These are phyloP conservation scores for Cryptococcus floricola DNA, from an alignment of 1,284 basidiomycete species.

Conservation along the genomic window DNA sequence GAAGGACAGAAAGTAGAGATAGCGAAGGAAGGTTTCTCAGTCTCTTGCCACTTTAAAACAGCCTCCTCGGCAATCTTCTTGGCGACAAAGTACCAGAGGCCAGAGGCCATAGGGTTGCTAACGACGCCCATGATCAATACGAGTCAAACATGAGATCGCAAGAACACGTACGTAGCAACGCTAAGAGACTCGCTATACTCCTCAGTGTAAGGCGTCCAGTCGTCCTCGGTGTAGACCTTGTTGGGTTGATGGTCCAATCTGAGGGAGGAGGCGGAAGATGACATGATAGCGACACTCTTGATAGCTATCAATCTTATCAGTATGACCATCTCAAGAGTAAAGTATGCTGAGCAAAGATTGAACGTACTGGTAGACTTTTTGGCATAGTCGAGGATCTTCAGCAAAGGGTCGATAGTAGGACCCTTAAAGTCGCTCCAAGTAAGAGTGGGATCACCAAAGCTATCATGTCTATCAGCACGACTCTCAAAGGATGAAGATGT, in stretches of 20 bases:
- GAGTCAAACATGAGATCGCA: too few relatives aligned
- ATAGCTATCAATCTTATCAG: slow-evolving; percentile 23
- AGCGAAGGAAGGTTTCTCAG: slow-evolving; percentile 16
- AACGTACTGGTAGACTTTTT: slow-evolving; percentile 28
- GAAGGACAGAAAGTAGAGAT: slow-evolving; percentile 4
- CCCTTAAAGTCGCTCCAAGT: slow-evolving; percentile 45
- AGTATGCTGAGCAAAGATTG: too few relatives aligned
- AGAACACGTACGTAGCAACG: slow-evolving; percentile 5
- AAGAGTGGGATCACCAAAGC: slow-evolving; percentile 2
- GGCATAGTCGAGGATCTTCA: slow-evolving; percentile 45
- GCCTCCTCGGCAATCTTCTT: slow-evolving; percentile 38
- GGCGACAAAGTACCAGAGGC: slow-evolving; percentile 12
- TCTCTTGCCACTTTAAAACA: slow-evolving; percentile 11
- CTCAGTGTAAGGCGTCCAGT: slow-evolving; percentile 34
- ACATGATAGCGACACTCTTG: slow-evolving; percentile 51
- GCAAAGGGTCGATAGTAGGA: slow-evolving; percentile 52
- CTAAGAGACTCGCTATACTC: slow-evolving; percentile 11
- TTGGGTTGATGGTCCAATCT: slow-evolving; percentile 15
- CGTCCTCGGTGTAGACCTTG: slow-evolving; percentile 34
- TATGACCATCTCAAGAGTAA: background rate
- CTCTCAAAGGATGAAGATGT: background rate
- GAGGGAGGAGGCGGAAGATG: slow-evolving; percentile 47
- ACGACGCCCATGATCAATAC: too few relatives aligned
- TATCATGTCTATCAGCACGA: too few relatives aligned
- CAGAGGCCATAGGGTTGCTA: background rate